These are phyloP conservation scores for Buddleja alternifolia DNA, from an alignment of 257 asterid species.

Conservation along the genomic window DNA sequence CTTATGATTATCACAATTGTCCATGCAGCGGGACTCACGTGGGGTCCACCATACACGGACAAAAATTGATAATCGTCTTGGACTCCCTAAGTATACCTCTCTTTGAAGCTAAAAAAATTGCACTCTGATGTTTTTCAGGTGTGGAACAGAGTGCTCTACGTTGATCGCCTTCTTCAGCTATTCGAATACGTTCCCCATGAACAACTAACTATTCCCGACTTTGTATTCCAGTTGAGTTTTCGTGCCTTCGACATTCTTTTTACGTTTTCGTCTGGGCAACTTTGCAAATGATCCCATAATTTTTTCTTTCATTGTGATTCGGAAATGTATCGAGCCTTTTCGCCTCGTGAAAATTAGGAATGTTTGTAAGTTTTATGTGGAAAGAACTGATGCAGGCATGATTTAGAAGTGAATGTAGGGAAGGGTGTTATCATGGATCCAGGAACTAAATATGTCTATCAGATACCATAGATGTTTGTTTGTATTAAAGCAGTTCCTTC, in stretches of 20 bases:
- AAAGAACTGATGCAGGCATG: conserved; percentile 74
- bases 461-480: conserved; percentile 50
- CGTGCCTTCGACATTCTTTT: neutral
- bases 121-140: too few relatives aligned
- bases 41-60: too few relatives aligned
- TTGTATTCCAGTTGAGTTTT: conserved; percentile 94
- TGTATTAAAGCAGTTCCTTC: neutral
- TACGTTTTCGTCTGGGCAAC: neutral
- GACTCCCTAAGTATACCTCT: too few relatives aligned
- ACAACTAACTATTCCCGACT: conserved; percentile 91
- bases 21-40: too few relatives aligned
- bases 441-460: conserved; percentile 86
- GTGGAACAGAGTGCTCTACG: conserved; percentile 93
- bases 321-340: neutral
- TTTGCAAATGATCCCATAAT: neutral
- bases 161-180: conserved; percentile 93
- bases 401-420: conserved; percentile 94
- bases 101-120: conserved; percentile 9
- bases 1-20: too few relatives aligned
- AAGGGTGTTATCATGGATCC: conserved; percentile 94
- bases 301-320: neutral
- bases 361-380: neutral
- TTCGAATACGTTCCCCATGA: conserved; percentile 90
- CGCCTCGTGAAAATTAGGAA: neutral
- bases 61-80: too few relatives aligned